These are phyloP conservation scores for Phyllosticta capitalensis DNA, from an alignment of 2,329 filamentous ascomycete genomes.

Conservation along the genomic window DNA sequence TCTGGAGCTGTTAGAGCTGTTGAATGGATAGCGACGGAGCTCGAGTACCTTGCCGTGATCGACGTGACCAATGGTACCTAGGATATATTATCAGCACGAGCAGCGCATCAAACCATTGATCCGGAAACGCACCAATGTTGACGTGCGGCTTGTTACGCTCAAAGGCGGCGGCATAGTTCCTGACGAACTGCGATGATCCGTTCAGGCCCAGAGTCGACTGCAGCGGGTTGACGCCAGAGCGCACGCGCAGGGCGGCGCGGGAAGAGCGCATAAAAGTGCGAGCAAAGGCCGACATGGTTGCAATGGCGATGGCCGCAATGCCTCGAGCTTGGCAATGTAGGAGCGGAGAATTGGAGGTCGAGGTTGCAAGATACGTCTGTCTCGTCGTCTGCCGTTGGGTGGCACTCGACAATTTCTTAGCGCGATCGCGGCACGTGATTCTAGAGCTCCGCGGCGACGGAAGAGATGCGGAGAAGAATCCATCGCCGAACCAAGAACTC, in stretches of 20 bases:
- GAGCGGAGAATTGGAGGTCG: constrained; percentile 19
- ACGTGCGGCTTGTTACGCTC: constrained; percentile 94
- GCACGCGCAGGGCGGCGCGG: constrained; percentile 62
- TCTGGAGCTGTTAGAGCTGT: constrained; percentile 46
- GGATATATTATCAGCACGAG: constrained; percentile 14
- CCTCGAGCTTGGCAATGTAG: constrained; percentile 12
- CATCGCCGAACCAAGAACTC: not conserved
- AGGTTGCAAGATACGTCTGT: constrained; percentile 8
- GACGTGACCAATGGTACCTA: constrained; percentile 96
- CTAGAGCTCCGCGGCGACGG: not conserved
- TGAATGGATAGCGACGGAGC: constrained; percentile 9
- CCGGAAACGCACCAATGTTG: constrained; percentile 66
- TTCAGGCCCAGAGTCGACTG: constrained; percentile 58
- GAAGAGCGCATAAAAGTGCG: constrained; percentile 77
- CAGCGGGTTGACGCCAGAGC: constrained; percentile 60
- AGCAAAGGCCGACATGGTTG: constrained; percentile 70
- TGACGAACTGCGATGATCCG: constrained; percentile 52
- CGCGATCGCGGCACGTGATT: no score
- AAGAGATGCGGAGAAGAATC: not conserved
- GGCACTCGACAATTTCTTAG: constrained; percentile 17
- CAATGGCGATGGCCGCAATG: not conserved
- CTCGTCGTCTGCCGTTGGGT: not conserved
- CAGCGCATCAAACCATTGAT: not conserved
- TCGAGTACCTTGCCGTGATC: constrained; percentile 88
- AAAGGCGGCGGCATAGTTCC: constrained; percentile 56